A percentile compares a stretch with the other conserved stretches of the same genome.
Conservation (phyloP, 306 rosid species). For the Morella rubra region DNA sequence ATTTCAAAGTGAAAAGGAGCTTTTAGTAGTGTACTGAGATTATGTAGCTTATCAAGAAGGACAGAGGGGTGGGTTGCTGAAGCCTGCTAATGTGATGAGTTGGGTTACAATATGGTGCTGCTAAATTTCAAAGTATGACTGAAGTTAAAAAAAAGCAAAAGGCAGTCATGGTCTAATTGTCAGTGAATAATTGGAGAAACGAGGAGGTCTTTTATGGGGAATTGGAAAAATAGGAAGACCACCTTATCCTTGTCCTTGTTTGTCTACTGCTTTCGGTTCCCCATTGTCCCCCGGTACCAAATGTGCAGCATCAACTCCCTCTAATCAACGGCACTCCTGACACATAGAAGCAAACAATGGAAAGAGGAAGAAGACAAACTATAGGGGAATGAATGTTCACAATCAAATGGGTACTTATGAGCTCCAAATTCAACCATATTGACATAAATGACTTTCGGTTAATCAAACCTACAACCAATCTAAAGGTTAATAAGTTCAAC, state of each 20-base stretch:
- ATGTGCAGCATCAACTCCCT: background rate
- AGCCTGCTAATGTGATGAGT: background rate
- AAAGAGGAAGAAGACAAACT: constrained; percentile 9
- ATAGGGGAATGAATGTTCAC: background rate
- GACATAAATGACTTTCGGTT: background rate
- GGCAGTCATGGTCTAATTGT: background rate
- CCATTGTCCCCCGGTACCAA: constrained; percentile 45
- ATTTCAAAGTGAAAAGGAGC: constrained; percentile 2
- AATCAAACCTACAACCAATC: background rate
- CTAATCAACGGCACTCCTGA: constrained; percentile 24
- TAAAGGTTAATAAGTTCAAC: background rate
- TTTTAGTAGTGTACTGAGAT: background rate
- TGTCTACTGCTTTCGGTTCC: constrained; percentile 57
- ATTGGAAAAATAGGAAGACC: constrained; percentile 21
- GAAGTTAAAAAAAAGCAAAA: constrained; percentile 18
- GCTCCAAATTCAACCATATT: background rate
- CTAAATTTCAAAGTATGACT: constrained; percentile 22
- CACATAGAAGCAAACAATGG: background rate
- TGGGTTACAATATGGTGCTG: background rate
- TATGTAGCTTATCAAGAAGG: background rate
- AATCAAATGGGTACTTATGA: background rate
- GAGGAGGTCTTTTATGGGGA: constrained; percentile 27
- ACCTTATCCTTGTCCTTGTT: constrained; percentile 40
- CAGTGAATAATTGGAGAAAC: constrained; percentile 14
- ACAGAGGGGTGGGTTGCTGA: background rate